Conservation (phyloP, 1,284 basidiomycete species). For the Golubevia pallescens region DNA sequence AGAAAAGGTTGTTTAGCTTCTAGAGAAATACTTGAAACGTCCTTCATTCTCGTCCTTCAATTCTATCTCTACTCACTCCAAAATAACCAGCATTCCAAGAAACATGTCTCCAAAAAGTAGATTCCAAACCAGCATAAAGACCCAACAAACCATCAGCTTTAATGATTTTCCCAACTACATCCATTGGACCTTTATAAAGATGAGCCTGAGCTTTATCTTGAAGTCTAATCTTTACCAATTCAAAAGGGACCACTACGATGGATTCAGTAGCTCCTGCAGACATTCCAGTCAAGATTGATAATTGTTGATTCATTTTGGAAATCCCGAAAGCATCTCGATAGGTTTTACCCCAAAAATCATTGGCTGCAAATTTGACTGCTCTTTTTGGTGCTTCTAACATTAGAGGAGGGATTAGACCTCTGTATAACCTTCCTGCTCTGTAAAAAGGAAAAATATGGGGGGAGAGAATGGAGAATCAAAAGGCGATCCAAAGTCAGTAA, state of each 20-base stretch:
- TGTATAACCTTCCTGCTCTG: conserved; percentile 82
- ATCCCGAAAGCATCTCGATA: conserved; percentile 70
- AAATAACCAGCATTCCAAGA: background rate
- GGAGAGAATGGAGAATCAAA: conserved; percentile 22
- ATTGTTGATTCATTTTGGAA: conserved; percentile 81
- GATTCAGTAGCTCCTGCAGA: conserved; percentile 94
- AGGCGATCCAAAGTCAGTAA: too few relatives aligned
- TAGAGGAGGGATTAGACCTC: conserved; percentile 90
- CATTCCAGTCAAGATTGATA: conserved; percentile 89
- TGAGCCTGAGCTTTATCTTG: conserved; percentile 19
- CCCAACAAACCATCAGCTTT: conserved; percentile 80
- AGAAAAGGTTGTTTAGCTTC: too few relatives aligned
- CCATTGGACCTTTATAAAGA: conserved; percentile 77
- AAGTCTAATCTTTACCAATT: conserved; percentile 85
- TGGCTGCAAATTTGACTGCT: conserved; percentile 89
- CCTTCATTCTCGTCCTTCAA: conserved; percentile 13
- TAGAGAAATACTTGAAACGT: too few relatives aligned
- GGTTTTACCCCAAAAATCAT: conserved; percentile 83
- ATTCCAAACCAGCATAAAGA: conserved; percentile 70
- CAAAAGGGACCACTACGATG: conserved; percentile 87
- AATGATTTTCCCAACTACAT: conserved; percentile 82
- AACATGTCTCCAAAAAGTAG: conserved; percentile 23
- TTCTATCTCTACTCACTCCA: background rate
- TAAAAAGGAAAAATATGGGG: conserved; percentile 5
- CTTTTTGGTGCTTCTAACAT: conserved; percentile 97